A percentile compares a stretch with the other conserved stretches of the same genome.
These are phyloP conservation scores for Hymenochaete sp. DNA, from an alignment of 1,284 basidiomycete species.

Conservation along the genomic window DNA sequence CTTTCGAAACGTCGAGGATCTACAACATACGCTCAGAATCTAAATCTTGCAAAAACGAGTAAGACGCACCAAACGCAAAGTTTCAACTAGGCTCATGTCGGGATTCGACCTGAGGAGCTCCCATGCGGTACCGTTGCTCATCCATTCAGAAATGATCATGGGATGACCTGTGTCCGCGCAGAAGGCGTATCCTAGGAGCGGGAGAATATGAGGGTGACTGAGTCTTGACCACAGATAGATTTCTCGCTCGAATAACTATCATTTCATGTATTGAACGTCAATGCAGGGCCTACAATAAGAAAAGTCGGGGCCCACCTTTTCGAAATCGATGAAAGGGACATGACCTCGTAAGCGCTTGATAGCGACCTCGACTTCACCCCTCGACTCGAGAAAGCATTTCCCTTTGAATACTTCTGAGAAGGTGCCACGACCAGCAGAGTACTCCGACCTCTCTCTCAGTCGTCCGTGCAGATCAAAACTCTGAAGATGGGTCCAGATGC, in stretches of 20 bases:
- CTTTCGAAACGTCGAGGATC: not conserved
- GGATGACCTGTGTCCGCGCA: constrained; percentile 8
- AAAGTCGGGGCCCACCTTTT: constrained; percentile 1
- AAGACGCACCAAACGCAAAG: too few relatives aligned
- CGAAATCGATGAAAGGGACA: not conserved
- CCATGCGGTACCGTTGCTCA: constrained; percentile 5
- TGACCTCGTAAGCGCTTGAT: constrained; percentile 9
- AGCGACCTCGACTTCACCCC: constrained; percentile 7
- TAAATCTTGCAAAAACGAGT: not conserved
- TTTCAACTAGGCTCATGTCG: not conserved
- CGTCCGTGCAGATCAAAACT: too few relatives aligned
- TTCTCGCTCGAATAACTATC: constrained; percentile 7
- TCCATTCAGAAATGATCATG: constrained; percentile 11
- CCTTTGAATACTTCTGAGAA: constrained; percentile 16
- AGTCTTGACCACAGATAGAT: constrained; percentile 13
- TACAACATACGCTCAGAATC: not conserved
- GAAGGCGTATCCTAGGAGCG: constrained; percentile 7
- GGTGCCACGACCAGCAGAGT: too few relatives aligned
- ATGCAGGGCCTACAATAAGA: not conserved
- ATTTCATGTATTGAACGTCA: not conserved
- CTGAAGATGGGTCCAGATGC: too few relatives aligned
- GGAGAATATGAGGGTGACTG: constrained; percentile 8
- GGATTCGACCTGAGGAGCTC: not conserved
- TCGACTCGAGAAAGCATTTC: too few relatives aligned
- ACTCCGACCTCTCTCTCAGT: too few relatives aligned